Evolutionary conservation across 495 filamentous ascomycete genomes (phyloP).

Genomic region (Neurospora sp.): DNA sequence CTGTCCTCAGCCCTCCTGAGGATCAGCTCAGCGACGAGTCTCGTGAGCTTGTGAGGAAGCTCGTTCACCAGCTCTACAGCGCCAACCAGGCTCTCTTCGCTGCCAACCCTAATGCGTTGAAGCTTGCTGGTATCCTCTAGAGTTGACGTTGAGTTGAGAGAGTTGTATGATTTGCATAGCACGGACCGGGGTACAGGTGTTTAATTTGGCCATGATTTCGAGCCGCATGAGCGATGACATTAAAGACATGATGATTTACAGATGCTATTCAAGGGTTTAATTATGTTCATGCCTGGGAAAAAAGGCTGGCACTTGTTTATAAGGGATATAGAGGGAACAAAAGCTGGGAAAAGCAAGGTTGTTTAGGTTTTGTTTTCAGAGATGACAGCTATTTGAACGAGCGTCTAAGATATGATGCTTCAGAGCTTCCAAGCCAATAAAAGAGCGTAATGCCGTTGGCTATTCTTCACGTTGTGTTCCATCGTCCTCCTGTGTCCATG

Average conservation of each 20-base stretch:
- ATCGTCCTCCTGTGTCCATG: not conserved
- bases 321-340: not conserved
- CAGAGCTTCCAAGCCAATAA: not conserved
- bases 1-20: constrained; percentile 66
- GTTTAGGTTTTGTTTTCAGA: not conserved
- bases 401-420: not conserved
- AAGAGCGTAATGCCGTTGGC: not conserved
- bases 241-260: not conserved
- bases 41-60: constrained; percentile 33
- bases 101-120: constrained; percentile 20
- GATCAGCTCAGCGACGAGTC: constrained; percentile 82
- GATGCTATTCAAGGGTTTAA: not conserved
- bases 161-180: constrained; percentile 12
- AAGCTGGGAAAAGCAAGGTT: not conserved
- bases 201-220: not conserved
- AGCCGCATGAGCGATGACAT: not conserved
- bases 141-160: not conserved
- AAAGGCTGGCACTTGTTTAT: not conserved
- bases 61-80: constrained; percentile 16
- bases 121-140: constrained; percentile 21
- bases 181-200: constrained; percentile 1
- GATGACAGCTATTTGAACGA: not conserved
- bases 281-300: not conserved
- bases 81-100: constrained; percentile 21
- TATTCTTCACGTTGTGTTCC: not conserved